phyloP scores from a whole-genome alignment of 1,284 basidiomycete species.

The Pseudozyma thailandica region DNA sequence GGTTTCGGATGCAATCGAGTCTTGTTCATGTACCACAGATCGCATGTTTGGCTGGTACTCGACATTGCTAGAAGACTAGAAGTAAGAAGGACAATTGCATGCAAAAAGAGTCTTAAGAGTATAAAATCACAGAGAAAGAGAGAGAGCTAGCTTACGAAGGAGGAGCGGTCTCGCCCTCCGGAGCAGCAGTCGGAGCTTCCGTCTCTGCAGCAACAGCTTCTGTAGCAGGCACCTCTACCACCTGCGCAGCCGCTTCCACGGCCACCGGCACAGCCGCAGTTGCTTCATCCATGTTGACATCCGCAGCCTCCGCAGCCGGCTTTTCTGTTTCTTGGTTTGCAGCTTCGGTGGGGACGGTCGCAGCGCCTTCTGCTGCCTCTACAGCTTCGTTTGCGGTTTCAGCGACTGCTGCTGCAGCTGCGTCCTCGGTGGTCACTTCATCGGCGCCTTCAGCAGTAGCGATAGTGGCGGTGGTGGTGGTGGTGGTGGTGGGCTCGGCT shows the following conservation, averaged over 20 bases:
- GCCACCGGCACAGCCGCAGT: too few species aligned
- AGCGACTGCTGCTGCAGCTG: constrained; percentile 13
- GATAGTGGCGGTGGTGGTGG: constrained; percentile 1
- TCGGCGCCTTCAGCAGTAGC: background rate
- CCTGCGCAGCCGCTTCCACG: background rate
- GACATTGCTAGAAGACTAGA: too few species aligned
- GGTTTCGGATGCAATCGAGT: too few species aligned
- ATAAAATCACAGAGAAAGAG: too few species aligned
- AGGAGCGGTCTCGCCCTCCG: background rate
- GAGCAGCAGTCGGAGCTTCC: background rate
- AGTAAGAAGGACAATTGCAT: too few species aligned
- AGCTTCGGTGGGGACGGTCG: constrained; percentile 4
- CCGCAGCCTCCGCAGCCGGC: background rate
- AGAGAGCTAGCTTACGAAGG: too few species aligned
- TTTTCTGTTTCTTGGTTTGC: background rate
- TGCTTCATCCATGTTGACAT: constrained; percentile 15
- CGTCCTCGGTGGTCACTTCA: constrained; percentile 5
- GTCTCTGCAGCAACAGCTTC: background rate
- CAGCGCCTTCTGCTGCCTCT: constrained; percentile 1
- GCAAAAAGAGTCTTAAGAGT: too few species aligned
- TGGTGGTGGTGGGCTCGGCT: constrained; percentile 11
- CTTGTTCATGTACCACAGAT: too few species aligned
- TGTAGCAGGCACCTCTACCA: constrained; percentile 5
- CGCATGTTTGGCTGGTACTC: too few species aligned
- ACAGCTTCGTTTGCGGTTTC: constrained; percentile 10